Evolutionary conservation across 2,329 filamentous ascomycete genomes (phyloP).

Genomic region (Tolypocladium inflatum): DNA sequence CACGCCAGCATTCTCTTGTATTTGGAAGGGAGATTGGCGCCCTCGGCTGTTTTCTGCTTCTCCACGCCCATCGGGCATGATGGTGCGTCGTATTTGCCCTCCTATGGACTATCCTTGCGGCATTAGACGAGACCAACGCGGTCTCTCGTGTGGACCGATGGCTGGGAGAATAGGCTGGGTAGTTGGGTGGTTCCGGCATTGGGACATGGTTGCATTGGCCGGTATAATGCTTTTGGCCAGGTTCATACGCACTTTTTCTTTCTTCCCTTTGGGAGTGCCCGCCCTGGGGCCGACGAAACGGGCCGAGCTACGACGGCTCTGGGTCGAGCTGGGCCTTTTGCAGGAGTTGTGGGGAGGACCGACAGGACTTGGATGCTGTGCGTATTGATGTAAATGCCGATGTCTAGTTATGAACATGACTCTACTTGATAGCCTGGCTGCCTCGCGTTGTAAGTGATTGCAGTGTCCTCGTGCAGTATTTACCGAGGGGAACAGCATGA

Average conservation of each 20-base stretch:
- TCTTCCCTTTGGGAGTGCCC: not conserved
- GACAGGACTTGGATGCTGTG: not conserved
- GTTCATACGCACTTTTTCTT: not conserved
- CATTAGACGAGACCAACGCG: not conserved
- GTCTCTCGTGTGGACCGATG: not conserved
- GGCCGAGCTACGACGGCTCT: not conserved
- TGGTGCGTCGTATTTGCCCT: not conserved
- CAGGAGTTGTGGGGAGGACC: not conserved
- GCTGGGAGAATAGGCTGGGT: not conserved
- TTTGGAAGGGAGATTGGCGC: not conserved
- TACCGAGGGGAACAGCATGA: not conserved
- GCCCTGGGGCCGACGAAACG: not conserved
- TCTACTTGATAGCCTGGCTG: not conserved
- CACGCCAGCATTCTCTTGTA: not conserved
- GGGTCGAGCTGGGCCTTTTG: not conserved
- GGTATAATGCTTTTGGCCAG: not conserved
- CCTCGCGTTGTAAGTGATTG: not conserved
- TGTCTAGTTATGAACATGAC: not conserved
- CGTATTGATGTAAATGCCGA: not conserved
- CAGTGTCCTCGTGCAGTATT: not conserved
- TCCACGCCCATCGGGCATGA: not conserved
- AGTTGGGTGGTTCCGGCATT: not conserved
- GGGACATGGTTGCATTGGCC: not conserved
- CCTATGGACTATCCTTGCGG: not conserved
- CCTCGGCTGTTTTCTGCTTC: not conserved